Conservation (phyloP, 2,329 filamentous ascomycete species). For the Cordyceps pruinosa region DNA sequence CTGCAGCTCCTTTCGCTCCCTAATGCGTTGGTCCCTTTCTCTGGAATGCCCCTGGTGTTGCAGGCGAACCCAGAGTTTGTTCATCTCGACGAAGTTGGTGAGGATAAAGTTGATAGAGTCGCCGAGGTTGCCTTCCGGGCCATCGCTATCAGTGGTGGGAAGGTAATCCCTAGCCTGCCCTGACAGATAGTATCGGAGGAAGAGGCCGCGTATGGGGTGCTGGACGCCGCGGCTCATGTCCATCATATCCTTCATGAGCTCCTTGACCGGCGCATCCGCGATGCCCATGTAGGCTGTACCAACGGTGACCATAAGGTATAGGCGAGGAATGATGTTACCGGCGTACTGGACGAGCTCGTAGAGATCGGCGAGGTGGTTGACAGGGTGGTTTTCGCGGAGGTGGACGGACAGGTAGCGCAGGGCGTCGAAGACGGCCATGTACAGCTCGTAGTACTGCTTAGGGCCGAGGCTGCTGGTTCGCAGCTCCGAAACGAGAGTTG, state of each 20-base stretch:
- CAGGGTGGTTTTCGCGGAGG: conserved; percentile 92
- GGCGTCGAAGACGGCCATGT: conserved; percentile 98
- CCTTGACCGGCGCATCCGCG: conserved; percentile 95
- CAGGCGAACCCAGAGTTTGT: conserved; percentile 96
- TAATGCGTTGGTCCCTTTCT: conserved; percentile 86
- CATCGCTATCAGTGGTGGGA: conserved; percentile 74
- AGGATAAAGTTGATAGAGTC: conserved; percentile 97
- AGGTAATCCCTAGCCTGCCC: conserved; percentile 89
- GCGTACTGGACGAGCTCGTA: conserved; percentile 98
- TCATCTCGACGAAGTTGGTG: conserved; percentile 99
- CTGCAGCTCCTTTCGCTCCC: conserved; percentile 92
- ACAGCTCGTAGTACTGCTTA: conserved; percentile 99
- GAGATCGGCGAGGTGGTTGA: conserved; percentile 94
- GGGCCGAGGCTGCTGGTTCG: conserved; percentile 95
- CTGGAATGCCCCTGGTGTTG: conserved; percentile 97
- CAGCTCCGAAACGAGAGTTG: conserved; percentile 95
- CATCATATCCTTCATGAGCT: conserved; percentile 99
- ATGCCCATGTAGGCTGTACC: conserved; percentile 99
- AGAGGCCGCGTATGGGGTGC: conserved; percentile 90
- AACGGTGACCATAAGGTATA: conserved; percentile 99
- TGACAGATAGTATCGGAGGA: conserved; percentile 91
- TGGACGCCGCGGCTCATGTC: conserved; percentile 98
- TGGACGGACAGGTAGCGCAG: conserved; percentile 93
- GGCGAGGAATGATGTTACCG: conserved; percentile 89
- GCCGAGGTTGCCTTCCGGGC: conserved; percentile 89